Evolutionary conservation across 768 basidiomycete genomes (phyloP).

Genomic region (Rhizopogon vulgaris): DNA sequence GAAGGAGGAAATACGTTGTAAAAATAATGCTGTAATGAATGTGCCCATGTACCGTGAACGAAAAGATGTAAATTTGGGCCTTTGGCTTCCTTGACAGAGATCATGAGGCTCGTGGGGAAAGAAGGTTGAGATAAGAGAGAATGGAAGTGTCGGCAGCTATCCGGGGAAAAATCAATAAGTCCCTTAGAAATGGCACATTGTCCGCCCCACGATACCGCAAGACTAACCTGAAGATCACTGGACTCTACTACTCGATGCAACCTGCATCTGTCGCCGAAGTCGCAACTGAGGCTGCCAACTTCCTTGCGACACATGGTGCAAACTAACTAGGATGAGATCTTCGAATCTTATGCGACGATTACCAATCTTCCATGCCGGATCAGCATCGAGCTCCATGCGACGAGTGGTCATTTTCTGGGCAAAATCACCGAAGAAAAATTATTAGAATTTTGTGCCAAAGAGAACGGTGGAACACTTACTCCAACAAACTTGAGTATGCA

Average conservation of each 20-base stretch:
- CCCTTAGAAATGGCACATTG: neutral
- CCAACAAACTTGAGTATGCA: constrained; percentile 59
- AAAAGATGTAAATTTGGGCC: neutral
- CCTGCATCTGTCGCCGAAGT: constrained; percentile 20
- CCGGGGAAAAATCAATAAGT: neutral
- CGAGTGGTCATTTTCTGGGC: constrained; percentile 43
- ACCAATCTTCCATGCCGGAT: constrained; percentile 54
- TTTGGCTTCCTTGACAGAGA: neutral
- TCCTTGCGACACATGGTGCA: constrained; percentile 74
- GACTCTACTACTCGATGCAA: neutral
- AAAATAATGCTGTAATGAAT: neutral
- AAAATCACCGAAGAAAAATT: neutral
- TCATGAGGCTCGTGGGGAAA: neutral
- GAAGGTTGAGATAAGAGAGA: neutral
- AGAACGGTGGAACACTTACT: constrained; percentile 27
- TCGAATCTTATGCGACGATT: constrained; percentile 48
- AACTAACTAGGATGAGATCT: constrained; percentile 63
- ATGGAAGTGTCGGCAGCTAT: neutral
- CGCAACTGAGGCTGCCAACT: constrained; percentile 73
- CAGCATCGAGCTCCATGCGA: constrained; percentile 50
- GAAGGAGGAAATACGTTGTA: neutral
- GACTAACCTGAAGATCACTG: neutral
- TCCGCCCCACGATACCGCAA: neutral
- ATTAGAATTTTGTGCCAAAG: neutral
- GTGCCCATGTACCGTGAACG: neutral